Base-by-base conservation (phyloP, 129 eudicot genomes). In the Flaveria sonorensis region DNA sequence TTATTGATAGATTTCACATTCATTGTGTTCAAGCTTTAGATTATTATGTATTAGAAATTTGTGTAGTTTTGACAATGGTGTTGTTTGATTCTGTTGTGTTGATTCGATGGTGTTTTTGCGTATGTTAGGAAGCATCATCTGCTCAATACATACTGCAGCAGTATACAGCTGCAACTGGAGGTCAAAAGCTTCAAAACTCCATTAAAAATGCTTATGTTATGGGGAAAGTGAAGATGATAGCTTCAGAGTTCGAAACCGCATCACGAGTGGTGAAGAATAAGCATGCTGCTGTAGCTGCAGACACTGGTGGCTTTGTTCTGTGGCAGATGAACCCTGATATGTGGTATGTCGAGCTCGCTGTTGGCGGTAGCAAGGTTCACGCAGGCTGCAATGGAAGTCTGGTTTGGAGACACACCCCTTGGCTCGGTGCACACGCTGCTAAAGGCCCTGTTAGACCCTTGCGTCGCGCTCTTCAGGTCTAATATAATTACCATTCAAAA, bases 251-350 rank as follows among this genome's bases (percentile, higher is more conserved):
- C 1, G 67, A 61, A 61, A 61, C 67, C 18, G 18, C 67, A 3
- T 61, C 67, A 4, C 28, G 19, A 24, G 67, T 61, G 67, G 18
- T 61, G 39, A 61, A 26, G 16, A 12, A 12, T 24, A 61, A 61
- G 40, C 39, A 13, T 30, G 42, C 32, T 6, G 75, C 77, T 9
- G 68, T 82, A 79, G 88, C 77, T 62, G 88, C 90, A 1, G 90
- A 86, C 73, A 61, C 88, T 0, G 88, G 90, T 13, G 87, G 93
- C 5, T 88, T 88, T 80, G 88, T 88, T n/a, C 84, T 88, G 18
- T 88, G 93, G 93, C 93, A 88, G 72, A 88, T 88, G 93, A 82
- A 86, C 76, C 90, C 93, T 1, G 87, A 86, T 52, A 88, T 88
- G 90, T 88, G 93, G 93, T 86, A 88, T 70, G 87, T 88, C 2